phyloP scores from a whole-genome alignment of 768 basidiomycete species.

The Collybia sordida region DNA sequence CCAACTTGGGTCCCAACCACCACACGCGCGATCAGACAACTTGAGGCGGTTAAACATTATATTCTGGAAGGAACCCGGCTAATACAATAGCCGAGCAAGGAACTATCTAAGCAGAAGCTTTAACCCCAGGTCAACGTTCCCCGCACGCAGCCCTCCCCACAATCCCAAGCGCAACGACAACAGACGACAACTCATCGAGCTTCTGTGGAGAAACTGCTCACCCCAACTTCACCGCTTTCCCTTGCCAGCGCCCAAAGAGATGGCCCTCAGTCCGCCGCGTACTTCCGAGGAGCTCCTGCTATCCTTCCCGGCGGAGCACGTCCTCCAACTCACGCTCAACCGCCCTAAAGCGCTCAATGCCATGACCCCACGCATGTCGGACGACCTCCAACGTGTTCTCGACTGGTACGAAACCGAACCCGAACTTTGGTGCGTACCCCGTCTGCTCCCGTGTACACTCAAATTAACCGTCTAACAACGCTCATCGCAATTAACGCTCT shows the following conservation, averaged over 20 bases:
- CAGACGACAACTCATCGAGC: no score
- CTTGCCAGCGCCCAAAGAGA: slow-evolving; percentile 5
- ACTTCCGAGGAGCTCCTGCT: slow-evolving; percentile 38
- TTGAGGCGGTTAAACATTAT: no score
- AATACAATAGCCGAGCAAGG: neutral
- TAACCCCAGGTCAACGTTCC: no score
- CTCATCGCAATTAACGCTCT: neutral
- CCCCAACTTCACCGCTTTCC: slow-evolving; percentile 7
- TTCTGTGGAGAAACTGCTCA: slow-evolving; percentile 1
- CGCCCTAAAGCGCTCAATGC: slow-evolving; percentile 74
- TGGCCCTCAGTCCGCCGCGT: slow-evolving; percentile 19
- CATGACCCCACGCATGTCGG: slow-evolving; percentile 58
- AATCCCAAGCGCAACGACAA: neutral
- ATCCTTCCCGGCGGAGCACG: slow-evolving; percentile 36
- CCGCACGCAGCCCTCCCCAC: neutral
- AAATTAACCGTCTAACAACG: neutral
- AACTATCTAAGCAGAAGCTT: neutral
- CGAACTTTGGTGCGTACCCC: slow-evolving; percentile 57
- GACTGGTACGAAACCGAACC: slow-evolving; percentile 78
- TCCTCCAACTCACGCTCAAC: slow-evolving; percentile 49
- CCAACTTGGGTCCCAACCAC: no score
- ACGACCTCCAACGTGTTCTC: slow-evolving; percentile 51
- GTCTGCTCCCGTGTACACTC: neutral
- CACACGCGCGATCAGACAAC: no score
- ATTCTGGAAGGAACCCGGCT: no score